Evolutionary conservation across 2,329 filamentous ascomycete species (phyloP).

Genomic region (Cordyceps farinosa): DNA sequence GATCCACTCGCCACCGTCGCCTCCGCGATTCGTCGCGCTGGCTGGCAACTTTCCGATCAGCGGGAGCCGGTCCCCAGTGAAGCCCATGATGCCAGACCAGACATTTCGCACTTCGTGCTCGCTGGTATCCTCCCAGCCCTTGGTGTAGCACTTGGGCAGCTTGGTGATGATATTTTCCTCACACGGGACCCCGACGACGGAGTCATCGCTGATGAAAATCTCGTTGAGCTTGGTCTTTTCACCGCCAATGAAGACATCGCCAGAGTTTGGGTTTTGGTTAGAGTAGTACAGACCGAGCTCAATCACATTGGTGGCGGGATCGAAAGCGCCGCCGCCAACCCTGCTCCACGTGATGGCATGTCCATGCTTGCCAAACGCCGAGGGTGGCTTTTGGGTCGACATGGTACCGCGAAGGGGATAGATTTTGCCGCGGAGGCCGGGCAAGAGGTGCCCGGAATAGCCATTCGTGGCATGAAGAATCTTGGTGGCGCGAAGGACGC

Average conservation of each 20-base stretch:
- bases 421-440: conserved; percentile 41
- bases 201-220: conserved; percentile 44
- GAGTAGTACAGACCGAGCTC: conserved; percentile 24
- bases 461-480: conserved; percentile 57
- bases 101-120: conserved; percentile 30
- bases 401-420: conserved; percentile 44
- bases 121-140: conserved; percentile 25
- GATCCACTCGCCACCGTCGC: conserved; percentile 42
- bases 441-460: conserved; percentile 47
- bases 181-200: conserved; percentile 32
- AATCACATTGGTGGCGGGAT: conserved; percentile 44
- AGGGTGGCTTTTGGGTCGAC: conserved; percentile 41
- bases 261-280: conserved; percentile 27
- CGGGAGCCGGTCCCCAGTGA: conserved; percentile 44
- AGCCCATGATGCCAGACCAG: conserved; percentile 47
- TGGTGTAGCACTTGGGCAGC: conserved; percentile 34
- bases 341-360: conserved; percentile 45
- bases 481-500: conserved; percentile 41
- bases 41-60: conserved; percentile 43
- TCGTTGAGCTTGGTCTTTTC: conserved; percentile 38
- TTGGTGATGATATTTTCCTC: conserved; percentile 33
- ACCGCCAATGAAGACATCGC: conserved; percentile 50
- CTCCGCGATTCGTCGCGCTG: conserved; percentile 20
- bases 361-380: conserved; percentile 24
- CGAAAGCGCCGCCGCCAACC: conserved; percentile 39